These are phyloP conservation scores for Medicago ruthenica DNA, from an alignment of 306 rosid genomes.

Conservation along the genomic window DNA sequence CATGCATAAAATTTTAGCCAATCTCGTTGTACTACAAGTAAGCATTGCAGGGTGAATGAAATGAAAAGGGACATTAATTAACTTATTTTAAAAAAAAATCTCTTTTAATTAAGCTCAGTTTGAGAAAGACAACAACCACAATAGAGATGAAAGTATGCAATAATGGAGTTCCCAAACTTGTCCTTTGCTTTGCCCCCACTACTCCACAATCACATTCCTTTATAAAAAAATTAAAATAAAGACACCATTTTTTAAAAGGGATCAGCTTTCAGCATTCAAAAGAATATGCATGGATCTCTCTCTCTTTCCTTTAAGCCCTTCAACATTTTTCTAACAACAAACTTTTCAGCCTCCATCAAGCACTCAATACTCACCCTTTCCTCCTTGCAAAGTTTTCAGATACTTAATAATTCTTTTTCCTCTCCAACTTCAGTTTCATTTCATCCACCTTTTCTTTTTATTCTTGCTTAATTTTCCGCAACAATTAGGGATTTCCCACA, in stretches of 20 bases:
- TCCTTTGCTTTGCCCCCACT: constrained; percentile 69
- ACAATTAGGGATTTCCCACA: not conserved
- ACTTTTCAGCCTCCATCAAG: constrained; percentile 61
- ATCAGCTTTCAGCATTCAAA: constrained; percentile 71
- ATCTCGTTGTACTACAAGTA: constrained; percentile 34
- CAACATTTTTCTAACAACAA: constrained; percentile 50
- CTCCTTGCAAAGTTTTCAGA: constrained; percentile 60
- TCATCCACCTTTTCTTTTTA: constrained; percentile 35
- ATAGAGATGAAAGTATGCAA: constrained; percentile 58
- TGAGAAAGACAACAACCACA: constrained; percentile 63
- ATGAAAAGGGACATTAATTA: constrained; percentile 42
- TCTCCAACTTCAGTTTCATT: constrained; percentile 40
- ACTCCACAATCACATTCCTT: constrained; percentile 50
- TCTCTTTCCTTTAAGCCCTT: constrained; percentile 38
- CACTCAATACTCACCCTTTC: constrained; percentile 65
- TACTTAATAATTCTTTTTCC: constrained; percentile 44
- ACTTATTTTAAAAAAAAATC: constrained; percentile 45
- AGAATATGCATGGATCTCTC: constrained; percentile 81
- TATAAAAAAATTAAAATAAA: constrained; percentile 51
- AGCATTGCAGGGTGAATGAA: constrained; percentile 37
- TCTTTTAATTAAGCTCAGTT: constrained; percentile 51
- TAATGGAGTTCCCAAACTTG: constrained; percentile 73
- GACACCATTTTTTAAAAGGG: constrained; percentile 60
- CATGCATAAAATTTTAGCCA: constrained; percentile 44
- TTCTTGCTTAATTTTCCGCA: constrained; percentile 12